Evolutionary conservation across 805 yeast species (phyloP).

Genomic region (Sugiyamaella valdiviana): DNA sequence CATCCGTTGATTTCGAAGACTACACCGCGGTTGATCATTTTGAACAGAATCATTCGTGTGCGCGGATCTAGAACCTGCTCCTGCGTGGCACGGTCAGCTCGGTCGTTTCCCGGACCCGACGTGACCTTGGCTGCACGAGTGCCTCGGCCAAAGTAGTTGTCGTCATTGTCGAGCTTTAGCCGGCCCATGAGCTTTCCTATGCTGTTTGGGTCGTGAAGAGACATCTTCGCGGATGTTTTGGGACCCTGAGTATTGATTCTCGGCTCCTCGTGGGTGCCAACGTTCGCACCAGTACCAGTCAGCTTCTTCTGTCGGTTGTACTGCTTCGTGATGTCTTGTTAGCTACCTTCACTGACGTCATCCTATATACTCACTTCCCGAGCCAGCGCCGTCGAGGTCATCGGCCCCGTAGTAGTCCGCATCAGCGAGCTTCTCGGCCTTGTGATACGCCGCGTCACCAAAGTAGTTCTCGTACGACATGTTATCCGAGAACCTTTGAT

Average conservation of each 20-base stretch:
- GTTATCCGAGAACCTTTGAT: no score
- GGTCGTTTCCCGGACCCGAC: slow-evolving; percentile 41
- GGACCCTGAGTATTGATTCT: slow-evolving; percentile 10
- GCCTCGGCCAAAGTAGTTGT: slow-evolving; percentile 19
- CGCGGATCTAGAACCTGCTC: slow-evolving; percentile 96
- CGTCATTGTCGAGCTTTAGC: slow-evolving; percentile 21
- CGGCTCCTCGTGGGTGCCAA: slow-evolving; percentile 6
- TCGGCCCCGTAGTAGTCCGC: background rate
- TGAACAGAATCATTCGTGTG: slow-evolving; percentile 75
- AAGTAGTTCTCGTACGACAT: no score
- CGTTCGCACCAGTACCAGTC: background rate
- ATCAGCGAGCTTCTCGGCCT: background rate
- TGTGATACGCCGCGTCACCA: no score
- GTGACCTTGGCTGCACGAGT: slow-evolving; percentile 19
- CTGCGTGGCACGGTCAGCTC: slow-evolving; percentile 91
- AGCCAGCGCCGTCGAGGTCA: slow-evolving; percentile 8
- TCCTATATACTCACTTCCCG: background rate
- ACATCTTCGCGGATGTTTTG: background rate
- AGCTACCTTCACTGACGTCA: background rate
- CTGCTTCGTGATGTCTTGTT: slow-evolving; percentile 13
- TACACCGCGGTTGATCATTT: slow-evolving; percentile 75
- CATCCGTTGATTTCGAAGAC: slow-evolving; percentile 88
- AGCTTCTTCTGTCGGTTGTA: slow-evolving; percentile 15
- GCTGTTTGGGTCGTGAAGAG: slow-evolving; percentile 13
- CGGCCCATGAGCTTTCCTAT: slow-evolving; percentile 17